phyloP scores from a whole-genome alignment of 1,284 basidiomycete genomes.

The Rhodotorula sp. region DNA sequence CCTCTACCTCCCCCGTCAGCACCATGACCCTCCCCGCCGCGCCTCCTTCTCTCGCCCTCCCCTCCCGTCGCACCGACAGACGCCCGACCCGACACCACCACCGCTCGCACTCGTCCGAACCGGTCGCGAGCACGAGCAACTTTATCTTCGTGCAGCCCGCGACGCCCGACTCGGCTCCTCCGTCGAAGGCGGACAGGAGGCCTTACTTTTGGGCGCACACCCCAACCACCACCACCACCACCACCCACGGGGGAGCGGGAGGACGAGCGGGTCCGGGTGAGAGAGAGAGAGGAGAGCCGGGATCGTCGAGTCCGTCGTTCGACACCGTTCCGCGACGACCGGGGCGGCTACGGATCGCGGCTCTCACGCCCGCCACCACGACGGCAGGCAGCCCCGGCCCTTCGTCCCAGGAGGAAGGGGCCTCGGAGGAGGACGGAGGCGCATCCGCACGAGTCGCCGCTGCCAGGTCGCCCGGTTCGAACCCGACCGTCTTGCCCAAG shows the following conservation, averaged over 20 bases:
- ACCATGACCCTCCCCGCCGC: constrained; percentile 19
- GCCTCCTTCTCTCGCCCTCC: neutral
- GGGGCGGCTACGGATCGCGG: constrained; percentile 15
- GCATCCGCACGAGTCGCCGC: constrained; percentile 1
- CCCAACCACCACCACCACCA: too few relatives aligned
- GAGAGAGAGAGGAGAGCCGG: too few relatives aligned
- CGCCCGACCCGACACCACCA: constrained; percentile 36
- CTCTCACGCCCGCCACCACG: constrained; percentile 19
- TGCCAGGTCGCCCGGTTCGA: constrained; percentile 2
- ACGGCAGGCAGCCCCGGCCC: constrained; percentile 12
- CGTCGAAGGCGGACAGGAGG: neutral
- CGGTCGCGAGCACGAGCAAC: constrained; percentile 31
- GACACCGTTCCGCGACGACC: too few relatives aligned
- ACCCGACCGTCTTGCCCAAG: neutral
- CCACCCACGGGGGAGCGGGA: too few relatives aligned
- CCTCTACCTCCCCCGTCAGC: constrained; percentile 17
- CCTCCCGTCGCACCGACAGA: constrained; percentile 8
- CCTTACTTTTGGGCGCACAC: neutral
- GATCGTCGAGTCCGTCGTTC: too few relatives aligned
- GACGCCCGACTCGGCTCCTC: constrained; percentile 3
- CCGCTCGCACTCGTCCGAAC: constrained; percentile 38
- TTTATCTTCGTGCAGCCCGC: constrained; percentile 40
- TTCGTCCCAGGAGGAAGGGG: constrained; percentile 30
- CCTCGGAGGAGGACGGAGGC: neutral
- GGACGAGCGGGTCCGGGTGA: too few relatives aligned